Percentiles rank a stretch among this genome's conserved stretches.
phyloP scores from a whole-genome alignment of 495 filamentous ascomycete genomes.

The Aspergillus indologenus region DNA sequence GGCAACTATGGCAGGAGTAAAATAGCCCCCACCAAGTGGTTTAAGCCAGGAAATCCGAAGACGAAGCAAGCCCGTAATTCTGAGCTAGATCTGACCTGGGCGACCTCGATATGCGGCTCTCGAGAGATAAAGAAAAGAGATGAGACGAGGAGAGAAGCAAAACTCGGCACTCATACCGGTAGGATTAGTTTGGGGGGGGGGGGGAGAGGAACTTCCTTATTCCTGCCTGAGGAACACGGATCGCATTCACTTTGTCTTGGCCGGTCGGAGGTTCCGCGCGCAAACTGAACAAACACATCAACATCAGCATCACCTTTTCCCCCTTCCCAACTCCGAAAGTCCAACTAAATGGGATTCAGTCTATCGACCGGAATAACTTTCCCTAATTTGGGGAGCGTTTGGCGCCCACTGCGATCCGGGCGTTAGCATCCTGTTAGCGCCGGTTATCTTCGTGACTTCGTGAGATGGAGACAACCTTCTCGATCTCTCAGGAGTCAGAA shows the following conservation, averaged over 20 bases:
- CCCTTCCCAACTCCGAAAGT: no score
- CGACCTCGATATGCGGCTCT: not conserved
- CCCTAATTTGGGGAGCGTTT: no score
- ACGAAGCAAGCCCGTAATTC: not conserved
- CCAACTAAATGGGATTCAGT: no score
- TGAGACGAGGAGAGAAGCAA: not conserved
- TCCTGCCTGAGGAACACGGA: not conserved
- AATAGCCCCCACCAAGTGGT: not conserved
- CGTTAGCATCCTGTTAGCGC: not conserved
- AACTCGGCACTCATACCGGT: not conserved
- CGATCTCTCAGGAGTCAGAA: no score
- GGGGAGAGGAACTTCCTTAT: not conserved
- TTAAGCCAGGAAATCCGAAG: not conserved
- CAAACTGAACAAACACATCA: constrained; percentile 17
- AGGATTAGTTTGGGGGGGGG: not conserved
- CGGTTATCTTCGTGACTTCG: not conserved
- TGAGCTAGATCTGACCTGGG: not conserved
- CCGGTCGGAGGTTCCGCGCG: constrained; percentile 11
- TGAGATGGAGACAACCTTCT: not conserved
- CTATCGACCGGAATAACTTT: no score
- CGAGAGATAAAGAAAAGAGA: not conserved
- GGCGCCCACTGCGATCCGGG: not conserved
- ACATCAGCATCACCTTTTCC: no score
- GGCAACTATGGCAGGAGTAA: not conserved
- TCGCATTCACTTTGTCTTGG: constrained; percentile 1